These are phyloP conservation scores for Fusarium cicatricum DNA, from an alignment of 2,329 filamentous ascomycete genomes.

Conservation along the genomic window DNA sequence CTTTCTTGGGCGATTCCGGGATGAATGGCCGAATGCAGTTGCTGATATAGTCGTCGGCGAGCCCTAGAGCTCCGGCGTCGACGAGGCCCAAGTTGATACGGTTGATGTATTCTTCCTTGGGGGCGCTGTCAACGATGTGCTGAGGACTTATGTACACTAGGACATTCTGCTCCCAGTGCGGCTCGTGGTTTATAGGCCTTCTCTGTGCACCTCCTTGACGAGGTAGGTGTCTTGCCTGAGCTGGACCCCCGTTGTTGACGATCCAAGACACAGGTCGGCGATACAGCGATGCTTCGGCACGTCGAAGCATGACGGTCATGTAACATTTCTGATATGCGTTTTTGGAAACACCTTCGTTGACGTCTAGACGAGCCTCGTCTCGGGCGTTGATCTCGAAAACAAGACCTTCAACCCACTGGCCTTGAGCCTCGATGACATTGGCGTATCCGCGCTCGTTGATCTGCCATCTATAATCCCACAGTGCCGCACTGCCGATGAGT, in stretches of 20 bases:
- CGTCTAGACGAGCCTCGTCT: slow-evolving; percentile 52
- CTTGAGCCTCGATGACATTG: slow-evolving; percentile 49
- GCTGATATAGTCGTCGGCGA: slow-evolving; percentile 48
- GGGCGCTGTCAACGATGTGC: slow-evolving; percentile 45
- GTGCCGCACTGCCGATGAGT: slow-evolving; percentile 50
- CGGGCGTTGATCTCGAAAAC: slow-evolving; percentile 50
- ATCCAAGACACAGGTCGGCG: slow-evolving; percentile 50
- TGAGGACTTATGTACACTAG: slow-evolving; percentile 52
- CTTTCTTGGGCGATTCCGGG: slow-evolving; percentile 36
- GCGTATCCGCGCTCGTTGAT: slow-evolving; percentile 59
- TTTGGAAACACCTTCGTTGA: slow-evolving; percentile 52
- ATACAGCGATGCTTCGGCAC: slow-evolving; percentile 46
- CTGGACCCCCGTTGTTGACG: slow-evolving; percentile 48
- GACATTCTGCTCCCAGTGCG: slow-evolving; percentile 43
- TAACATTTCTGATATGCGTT: slow-evolving; percentile 50
- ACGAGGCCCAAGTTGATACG: slow-evolving; percentile 50
- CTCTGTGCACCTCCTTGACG: slow-evolving; percentile 26
- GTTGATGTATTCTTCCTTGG: slow-evolving; percentile 51
- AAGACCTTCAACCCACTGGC: slow-evolving; percentile 51
- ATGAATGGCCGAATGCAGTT: slow-evolving; percentile 50
- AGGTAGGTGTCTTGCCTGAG: slow-evolving; percentile 37
- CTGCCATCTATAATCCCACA: slow-evolving; percentile 53
- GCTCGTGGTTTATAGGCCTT: slow-evolving; percentile 27
- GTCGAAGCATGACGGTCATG: slow-evolving; percentile 45
- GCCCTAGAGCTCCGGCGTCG: slow-evolving; percentile 48